Conservation (phyloP, 2,329 filamentous ascomycete genomes). For the Cordyceps cateniannulata region DNA sequence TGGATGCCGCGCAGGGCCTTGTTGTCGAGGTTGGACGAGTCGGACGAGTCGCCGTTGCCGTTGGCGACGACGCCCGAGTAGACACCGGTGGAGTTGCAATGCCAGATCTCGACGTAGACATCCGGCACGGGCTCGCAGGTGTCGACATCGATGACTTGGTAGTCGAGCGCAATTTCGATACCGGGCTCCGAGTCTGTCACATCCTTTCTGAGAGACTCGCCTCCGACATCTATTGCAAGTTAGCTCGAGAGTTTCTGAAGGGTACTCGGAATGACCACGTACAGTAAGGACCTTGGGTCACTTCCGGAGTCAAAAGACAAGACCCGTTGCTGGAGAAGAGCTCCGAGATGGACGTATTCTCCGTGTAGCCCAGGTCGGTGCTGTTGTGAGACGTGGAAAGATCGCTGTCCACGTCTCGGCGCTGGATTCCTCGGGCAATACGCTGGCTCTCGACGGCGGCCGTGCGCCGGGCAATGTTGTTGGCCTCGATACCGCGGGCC, state of each 20-base stretch:
- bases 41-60: conserved; percentile 38
- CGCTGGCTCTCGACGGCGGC: conserved; percentile 35
- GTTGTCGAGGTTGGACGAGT: conserved; percentile 25
- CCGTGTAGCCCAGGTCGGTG: conserved; percentile 27
- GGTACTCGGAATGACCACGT: conserved; percentile 8
- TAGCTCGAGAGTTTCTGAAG: background rate
- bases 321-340: conserved; percentile 34
- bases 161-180: conserved; percentile 33
- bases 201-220: conserved; percentile 28
- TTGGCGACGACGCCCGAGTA: conserved; percentile 34
- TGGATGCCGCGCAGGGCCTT: conserved; percentile 33
- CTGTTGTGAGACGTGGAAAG: conserved; percentile 32
- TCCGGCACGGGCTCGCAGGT: conserved; percentile 34
- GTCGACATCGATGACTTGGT: conserved; percentile 36
- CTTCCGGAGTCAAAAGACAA: conserved; percentile 44
- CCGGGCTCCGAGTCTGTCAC: conserved; percentile 35
- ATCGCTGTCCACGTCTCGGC: conserved; percentile 26
- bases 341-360: conserved; percentile 23
- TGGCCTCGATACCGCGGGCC: conserved; percentile 37
- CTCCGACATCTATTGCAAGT: conserved; percentile 21
- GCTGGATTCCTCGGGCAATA: conserved; percentile 26
- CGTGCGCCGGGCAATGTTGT: conserved; percentile 38
- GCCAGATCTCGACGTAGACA: conserved; percentile 38
- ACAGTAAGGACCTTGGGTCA: conserved; percentile 43
- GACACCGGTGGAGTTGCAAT: conserved; percentile 39